Base-by-base conservation (phyloP, 495 filamentous ascomycete species). In the Rusavskia elegans region DNA sequence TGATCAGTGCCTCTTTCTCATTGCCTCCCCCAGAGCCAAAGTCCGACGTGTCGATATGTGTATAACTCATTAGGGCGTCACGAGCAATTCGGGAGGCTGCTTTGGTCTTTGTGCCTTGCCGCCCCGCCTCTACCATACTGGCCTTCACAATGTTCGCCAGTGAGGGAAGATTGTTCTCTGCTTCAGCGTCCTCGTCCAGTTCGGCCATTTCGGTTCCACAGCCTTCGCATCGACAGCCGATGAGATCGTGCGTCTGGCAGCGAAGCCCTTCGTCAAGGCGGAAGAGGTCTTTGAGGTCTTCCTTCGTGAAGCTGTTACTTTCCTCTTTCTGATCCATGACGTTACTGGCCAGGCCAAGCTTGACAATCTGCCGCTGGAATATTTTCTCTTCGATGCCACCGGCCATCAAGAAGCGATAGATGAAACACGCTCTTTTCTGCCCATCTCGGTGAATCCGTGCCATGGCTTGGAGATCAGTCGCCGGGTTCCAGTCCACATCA, bases 401-500 rank as follows among this genome's bases (percentile, higher is more conserved):
- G 27, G 83, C 73, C 30, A 83, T 79, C 35, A 90, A 59, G 45
- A 90, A 68, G 17, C 85, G 73, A 60, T 90, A 90, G 52, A 90
- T 87, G 30, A 76, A 75, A 57, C 83, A 85, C 8, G 74, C 75
- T 2, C 69, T 66, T 61, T 80, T 85, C 60, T 90, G 85, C 16
- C 85, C 85, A 56, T 88, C 84, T 29, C 85, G 74, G 61, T 89
- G 84, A 45, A 90, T 84, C 4, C 85, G 77, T 2, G 85, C 85
- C 85, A 90, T 89, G n/a, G 85, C 85, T 61, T 90, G 85, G 19
- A 82, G 68, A 57, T 90, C 85, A 2, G 82, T 88, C 8, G 82
- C 80, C 1, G 85, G 85, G 57, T 90, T 90, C 85, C 85, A 90
- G 64, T 89, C 85, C 6, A 85, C 75, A 57, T 90, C 85, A 59